Base-by-base conservation (phyloP, 2,329 filamentous ascomycete species). In the Coniella lustricola region DNA sequence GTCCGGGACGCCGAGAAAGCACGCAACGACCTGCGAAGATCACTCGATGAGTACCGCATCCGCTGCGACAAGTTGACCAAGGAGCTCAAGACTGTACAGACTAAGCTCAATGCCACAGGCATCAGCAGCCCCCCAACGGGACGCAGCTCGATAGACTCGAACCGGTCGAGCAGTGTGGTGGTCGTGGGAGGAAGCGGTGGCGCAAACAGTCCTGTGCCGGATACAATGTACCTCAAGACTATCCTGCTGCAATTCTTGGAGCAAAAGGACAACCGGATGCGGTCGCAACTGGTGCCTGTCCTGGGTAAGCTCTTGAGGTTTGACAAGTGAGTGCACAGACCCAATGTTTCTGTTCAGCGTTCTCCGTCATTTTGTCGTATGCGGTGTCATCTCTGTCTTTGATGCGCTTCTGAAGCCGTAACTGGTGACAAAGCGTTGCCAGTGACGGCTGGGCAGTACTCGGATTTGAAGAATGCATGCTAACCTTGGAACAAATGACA, bases 1-100 rank as follows among this genome's bases (percentile, higher is more conserved):
- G 81, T 87, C 0, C 78, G 82, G 25, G 86, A 93, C n/a, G 74
- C 87, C 4, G 90, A 96, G 65, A 87, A 82, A 67, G 87, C 95
- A 61, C 86, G 84, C 55, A 70, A 73, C 0, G 90, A 95, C 52
- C 69, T 95, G 44, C 79, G 86, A 39, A 79, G 81, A 36, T 74
- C 85, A 29, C 75, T 94, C 2, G 89, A 95, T 57, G 90, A 96
- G 56, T 80, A 82, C 22, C 84, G 85, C 55, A 72, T 76, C 48
- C 79, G 86, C 12, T 80, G 91, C 53, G 90, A 96, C 62, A 91
- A 88, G 69, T 66, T 90, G 3, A 80, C 84, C 55, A 89, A 85
- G 65, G 79, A 82, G 42, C 68, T 76, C 56, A 81, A 79, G 63
- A 59, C 62, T 17, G 63, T 72, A 32, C 77, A 81, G 63, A 60